Evolutionary conservation across 805 yeast species (phyloP).

Genomic region (Debaryomyces maramus): DNA sequence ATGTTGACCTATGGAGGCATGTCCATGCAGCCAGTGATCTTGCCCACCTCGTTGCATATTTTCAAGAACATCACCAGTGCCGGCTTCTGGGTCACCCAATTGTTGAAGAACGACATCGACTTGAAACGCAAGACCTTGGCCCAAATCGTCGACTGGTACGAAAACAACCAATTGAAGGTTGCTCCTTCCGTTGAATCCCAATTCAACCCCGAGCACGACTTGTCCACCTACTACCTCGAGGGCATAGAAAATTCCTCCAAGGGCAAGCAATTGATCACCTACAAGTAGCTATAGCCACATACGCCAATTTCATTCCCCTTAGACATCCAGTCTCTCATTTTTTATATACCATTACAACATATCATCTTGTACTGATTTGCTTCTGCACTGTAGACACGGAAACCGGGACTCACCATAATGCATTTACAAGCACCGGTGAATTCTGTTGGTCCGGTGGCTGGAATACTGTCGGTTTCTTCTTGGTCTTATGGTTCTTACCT

Average conservation of each 20-base stretch:
- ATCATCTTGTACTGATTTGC: too few species aligned
- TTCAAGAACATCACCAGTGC: constrained; percentile 83
- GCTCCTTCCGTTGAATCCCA: constrained; percentile 35
- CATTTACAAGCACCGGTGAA: constrained; percentile 79
- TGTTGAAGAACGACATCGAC: constrained; percentile 33
- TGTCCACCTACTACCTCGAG: constrained; percentile 28
- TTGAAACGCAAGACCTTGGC: constrained; percentile 38
- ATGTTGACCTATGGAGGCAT: constrained; percentile 95
- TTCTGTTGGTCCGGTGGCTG: constrained; percentile 88
- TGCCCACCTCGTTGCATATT: constrained; percentile 86
- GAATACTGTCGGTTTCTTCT: constrained; percentile 68
- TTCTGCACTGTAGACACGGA: too few species aligned
- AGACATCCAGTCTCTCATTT: too few species aligned
- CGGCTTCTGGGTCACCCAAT: constrained; percentile 90
- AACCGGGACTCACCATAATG: too few species aligned
- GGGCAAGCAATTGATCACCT: constrained; percentile 39
- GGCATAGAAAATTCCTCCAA: constrained; percentile 34
- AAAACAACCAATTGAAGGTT: constrained; percentile 36
- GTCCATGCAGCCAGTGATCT: constrained; percentile 92
- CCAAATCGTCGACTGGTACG: constrained; percentile 43
- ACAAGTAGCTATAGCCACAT: too few species aligned
- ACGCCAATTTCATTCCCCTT: too few species aligned
- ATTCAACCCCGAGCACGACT: constrained; percentile 19
- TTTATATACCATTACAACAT: too few species aligned
- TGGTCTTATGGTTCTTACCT: constrained; percentile 70